phyloP scores from a whole-genome alignment of 2,329 filamentous ascomycete genomes.

The Claviceps sp. region DNA sequence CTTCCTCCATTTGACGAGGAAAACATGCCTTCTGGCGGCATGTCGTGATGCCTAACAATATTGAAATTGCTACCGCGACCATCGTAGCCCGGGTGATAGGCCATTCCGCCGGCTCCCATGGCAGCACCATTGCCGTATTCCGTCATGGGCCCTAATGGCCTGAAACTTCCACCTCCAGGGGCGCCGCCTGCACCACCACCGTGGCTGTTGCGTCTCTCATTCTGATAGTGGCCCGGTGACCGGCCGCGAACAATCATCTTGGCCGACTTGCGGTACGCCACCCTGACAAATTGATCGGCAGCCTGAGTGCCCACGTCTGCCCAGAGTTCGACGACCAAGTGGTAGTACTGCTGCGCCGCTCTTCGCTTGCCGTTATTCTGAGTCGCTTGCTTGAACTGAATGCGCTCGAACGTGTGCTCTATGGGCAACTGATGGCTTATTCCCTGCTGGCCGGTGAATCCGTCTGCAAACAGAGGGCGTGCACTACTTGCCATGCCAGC shows the following conservation, averaged over 20 bases:
- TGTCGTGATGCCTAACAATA: conserved; percentile 32
- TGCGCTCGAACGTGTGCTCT: conserved; percentile 65
- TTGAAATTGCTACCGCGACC: conserved; percentile 24
- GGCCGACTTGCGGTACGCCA: conserved; percentile 60
- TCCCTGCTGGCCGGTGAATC: conserved; percentile 18
- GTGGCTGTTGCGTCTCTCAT: conserved; percentile 53
- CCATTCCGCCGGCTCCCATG: conserved; percentile 19
- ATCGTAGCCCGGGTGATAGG: conserved; percentile 16
- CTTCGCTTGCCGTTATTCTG: conserved; percentile 87
- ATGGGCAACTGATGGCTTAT: conserved; percentile 28
- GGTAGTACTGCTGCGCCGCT: conserved; percentile 85
- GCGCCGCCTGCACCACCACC: conserved; percentile 56
- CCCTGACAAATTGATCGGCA: conserved; percentile 48
- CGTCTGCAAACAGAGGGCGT: conserved; percentile 28
- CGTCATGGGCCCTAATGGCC: conserved; percentile 12
- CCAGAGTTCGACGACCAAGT: conserved; percentile 75
- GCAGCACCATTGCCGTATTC: conserved; percentile 21
- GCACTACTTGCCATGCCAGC: conserved; percentile 11
- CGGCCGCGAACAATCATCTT: conserved; percentile 80
- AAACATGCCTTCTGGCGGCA: conserved; percentile 37
- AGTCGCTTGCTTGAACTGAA: conserved; percentile 89
- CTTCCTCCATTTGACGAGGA: conserved; percentile 35
- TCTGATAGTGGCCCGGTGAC: conserved; percentile 69
- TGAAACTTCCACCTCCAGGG: conserved; percentile 40
- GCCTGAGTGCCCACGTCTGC: conserved; percentile 46